A percentile compares a stretch with the other conserved stretches of the same genome.
Conservation (phyloP, 129 eudicot genomes). For the Oenanthe sinensis region DNA sequence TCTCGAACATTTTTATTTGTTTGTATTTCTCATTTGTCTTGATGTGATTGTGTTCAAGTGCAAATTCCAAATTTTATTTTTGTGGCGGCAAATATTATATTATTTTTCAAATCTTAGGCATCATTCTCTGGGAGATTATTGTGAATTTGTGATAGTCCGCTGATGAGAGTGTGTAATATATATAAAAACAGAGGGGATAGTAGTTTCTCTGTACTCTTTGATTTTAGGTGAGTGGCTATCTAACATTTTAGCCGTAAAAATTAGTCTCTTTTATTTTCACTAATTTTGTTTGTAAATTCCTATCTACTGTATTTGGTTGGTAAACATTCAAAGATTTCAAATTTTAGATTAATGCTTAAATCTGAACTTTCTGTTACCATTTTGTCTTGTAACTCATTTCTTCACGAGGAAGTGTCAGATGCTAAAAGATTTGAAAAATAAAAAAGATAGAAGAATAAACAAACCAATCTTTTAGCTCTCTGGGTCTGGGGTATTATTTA, state of each 20-base stretch:
- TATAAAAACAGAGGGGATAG: too few relatives aligned
- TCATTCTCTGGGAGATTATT: too few relatives aligned
- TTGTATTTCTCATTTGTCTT: too few relatives aligned
- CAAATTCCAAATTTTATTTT: background rate
- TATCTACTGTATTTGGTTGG: conserved; percentile 18
- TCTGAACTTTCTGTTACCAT: conserved; percentile 40
- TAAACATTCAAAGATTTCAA: conserved; percentile 23
- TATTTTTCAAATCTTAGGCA: too few relatives aligned
- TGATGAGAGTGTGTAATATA: too few relatives aligned
- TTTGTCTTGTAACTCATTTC: conserved; percentile 66
- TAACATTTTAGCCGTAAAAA: conserved; percentile 17
- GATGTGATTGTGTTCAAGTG: background rate
- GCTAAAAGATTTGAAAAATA: conserved; percentile 18
- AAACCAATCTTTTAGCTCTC: conserved; percentile 27
- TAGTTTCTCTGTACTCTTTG: background rate
- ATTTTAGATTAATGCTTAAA: conserved; percentile 22
- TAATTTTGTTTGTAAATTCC: conserved; percentile 18
- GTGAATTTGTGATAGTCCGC: too few relatives aligned
- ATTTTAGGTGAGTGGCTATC: background rate
- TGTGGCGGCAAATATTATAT: background rate
- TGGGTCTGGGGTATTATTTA: conserved; percentile 28
- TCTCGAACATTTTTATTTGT: too few relatives aligned
- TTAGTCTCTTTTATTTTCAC: conserved; percentile 11
- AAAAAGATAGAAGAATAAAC: conserved; percentile 3
- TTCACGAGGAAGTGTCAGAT: conserved; percentile 89